phyloP scores from a whole-genome alignment of 192 early-diverging fungal genomes.

The Linnemannia hyalina region DNA sequence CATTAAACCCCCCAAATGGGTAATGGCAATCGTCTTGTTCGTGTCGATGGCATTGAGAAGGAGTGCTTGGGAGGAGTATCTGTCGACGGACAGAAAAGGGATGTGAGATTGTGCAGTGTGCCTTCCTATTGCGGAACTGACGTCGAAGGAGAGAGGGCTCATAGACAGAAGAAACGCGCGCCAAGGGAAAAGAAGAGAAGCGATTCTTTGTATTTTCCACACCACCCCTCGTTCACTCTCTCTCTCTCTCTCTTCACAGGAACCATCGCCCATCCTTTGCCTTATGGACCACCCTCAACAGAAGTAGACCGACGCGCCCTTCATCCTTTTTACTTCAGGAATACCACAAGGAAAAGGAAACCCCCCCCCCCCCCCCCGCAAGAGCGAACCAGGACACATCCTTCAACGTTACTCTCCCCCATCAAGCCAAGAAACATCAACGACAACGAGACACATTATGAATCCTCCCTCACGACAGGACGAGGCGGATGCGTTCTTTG shows the following conservation, averaged over 20 bases:
- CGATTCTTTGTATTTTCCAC: background rate
- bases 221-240: background rate
- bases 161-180: background rate
- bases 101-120: background rate
- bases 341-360: background rate
- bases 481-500: slow-evolving; percentile 39
- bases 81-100: background rate
- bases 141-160: background rate
- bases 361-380: too few species aligned
- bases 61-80: background rate
- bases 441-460: background rate
- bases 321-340: background rate
- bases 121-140: background rate
- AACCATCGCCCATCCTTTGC: background rate
- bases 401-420: background rate
- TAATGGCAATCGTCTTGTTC: background rate
- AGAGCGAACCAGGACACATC: background rate
- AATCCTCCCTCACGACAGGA: slow-evolving; percentile 16
- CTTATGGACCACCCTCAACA: background rate
- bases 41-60: background rate
- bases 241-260: background rate
- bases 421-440: background rate
- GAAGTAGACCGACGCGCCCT: background rate
- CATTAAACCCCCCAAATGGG: background rate
- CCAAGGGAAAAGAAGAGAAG: background rate